Base-by-base conservation (phyloP, 164 flowering plant genomes). In the Kingdonia uniflora region DNA sequence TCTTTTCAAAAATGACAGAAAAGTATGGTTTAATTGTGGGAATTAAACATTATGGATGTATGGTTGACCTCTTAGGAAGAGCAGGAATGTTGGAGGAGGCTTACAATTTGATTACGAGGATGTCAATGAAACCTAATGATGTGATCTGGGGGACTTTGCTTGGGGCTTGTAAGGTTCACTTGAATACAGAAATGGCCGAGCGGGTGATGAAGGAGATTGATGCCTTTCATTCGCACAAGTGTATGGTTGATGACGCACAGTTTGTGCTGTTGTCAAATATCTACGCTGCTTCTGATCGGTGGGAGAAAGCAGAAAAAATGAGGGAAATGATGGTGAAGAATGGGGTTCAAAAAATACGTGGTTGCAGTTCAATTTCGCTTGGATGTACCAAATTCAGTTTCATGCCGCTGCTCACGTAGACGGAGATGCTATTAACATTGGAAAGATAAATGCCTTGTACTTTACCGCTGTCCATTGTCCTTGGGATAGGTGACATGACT, bases 41-140 rank as follows among this genome's bases (percentile, higher is more conserved):
- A 15, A 55, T 77, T 33, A 71, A 76, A 64, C 92, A 87, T 61
- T 87, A 80, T 54, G 92, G 88, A 12, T 84, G 92, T 58, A 42
- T 87, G 61, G 78, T 84, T 22, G 87, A 84, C 55, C 76, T 84
- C 43, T 55, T 84, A 58, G 89, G 87, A 26, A 67, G 96, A 16
- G 81, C 78, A 21, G 92, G 92, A 5, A 79, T 70, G 58, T 49
- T 84, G 45, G 57, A 42, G 23, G 85, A 82, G 55, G 92, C 96
- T 46, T 77, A 70, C 57, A 49, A 71, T 47, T 50, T 87, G 25
- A 69, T 82, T 25, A 79, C 68, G 70, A 62, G 41, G 37, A 80
- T 84, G 84, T 85, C 87, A 5, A 56, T 74, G 70, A 70, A 65
- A 51, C 84, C 96, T 25, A 80, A 77, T 68, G 77, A 74, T 62